Evolutionary conservation across 1,139 yeast genomes (phyloP).

Genomic region (Trichomonascaceae sp.): DNA sequence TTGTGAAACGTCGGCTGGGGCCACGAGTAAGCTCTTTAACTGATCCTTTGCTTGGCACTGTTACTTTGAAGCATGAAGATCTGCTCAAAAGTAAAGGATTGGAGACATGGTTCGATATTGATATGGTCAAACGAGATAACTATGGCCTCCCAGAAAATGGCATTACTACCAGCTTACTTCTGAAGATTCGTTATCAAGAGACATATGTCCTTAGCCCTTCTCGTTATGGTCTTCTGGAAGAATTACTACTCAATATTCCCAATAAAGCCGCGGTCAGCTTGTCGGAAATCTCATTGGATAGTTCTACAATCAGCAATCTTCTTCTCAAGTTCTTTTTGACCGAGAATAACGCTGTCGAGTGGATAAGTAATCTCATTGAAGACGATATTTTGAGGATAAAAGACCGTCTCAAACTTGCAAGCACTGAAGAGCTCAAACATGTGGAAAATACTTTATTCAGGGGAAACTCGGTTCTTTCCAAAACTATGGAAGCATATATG

Average conservation of each 20-base stretch:
- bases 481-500: conserved; percentile 72
- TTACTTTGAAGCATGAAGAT: conserved; percentile 16
- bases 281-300: conserved; percentile 43
- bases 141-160: not conserved
- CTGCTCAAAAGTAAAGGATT: conserved; percentile 13
- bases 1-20: conserved; percentile 21
- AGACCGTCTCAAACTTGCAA: conserved; percentile 17
- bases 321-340: conserved; percentile 26
- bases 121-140: conserved; percentile 1
- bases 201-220: conserved; percentile 55
- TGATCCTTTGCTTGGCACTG: conserved; percentile 30
- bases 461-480: conserved; percentile 77
- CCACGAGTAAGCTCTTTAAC: conserved; percentile 26
- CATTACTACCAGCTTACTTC: conserved; percentile 32
- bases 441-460: conserved; percentile 68
- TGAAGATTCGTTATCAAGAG: conserved; percentile 50
- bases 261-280: conserved; percentile 20
- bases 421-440: conserved; percentile 16
- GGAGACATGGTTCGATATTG: conserved; percentile 21
- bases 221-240: conserved; percentile 54
- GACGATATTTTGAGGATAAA: conserved; percentile 39
- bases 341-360: conserved; percentile 48
- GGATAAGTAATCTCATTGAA: conserved; percentile 65
- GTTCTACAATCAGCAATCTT: conserved; percentile 35
- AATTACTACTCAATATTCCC: conserved; percentile 16